Evolutionary conservation across 2,329 filamentous ascomycete species (phyloP), one percentile per base, ranked within the genome.

Genomic region (Arthrobotrys sphaeroides): DNA sequence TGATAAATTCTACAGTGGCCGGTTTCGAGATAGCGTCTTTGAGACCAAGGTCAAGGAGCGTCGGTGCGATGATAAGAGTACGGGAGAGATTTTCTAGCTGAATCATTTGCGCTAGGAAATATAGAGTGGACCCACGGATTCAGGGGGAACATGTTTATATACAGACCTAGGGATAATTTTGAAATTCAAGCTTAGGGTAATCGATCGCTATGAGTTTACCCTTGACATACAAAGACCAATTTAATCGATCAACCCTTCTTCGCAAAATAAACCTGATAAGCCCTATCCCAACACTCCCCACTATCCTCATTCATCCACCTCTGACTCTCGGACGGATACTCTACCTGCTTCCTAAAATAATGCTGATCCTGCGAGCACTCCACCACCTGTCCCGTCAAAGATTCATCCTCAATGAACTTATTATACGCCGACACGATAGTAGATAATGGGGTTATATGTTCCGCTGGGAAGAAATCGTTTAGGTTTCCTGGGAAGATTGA

Each of bases 351-450:
- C 55, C 83, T 81, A 61, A 84, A 84, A 55, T 82, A 82, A 9
- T 85, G 79, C 4, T 83, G 80, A n/a, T 83, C 83, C 67, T 82
- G 78, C 2, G 79, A 80, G 53, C 84, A 78, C 78, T 85, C 84
- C 12, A 84, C 83, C 5, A 80, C 80, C 77, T 84, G 80, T 0
- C 83, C 84, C 0, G 81, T 83, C 79, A 83, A 75, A 0, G 66
- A 78, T 45, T 82, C 73, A 53, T 82, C 80, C 3, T 77, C 77
- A 16, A 82, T 73, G 33, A 83, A 80, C 31, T 77, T 79, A 51
- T 82, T 81, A 66, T 80, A 81, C 1, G 82, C 82, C 43, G 80
- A 80, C 9, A 82, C 59, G 13, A 81, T 79, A 2, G 82, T 83
- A 7, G 73, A 79, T 73, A 83, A 77, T 0, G 82, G 82, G 22